Evolutionary conservation across 257 asterid genomes (phyloP), one percentile per base, ranked within the genome.

Genomic region (Penstemon davidsonii): DNA sequence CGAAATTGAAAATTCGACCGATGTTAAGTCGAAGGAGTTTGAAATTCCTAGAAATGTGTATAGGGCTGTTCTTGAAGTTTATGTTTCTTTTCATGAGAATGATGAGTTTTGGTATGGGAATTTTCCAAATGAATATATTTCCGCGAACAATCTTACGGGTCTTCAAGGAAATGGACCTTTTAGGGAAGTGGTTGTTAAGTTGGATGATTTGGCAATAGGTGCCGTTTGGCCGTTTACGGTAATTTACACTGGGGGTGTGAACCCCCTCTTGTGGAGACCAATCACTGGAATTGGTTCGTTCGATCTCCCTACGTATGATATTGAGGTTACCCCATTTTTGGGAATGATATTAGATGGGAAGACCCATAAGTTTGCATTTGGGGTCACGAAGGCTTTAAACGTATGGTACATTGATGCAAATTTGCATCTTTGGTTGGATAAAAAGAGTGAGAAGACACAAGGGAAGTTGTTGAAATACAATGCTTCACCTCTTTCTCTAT

Each of bases 341-440:
- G 89, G 83, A 0, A 76, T 45, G 7, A 60, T 88, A 5, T 68
- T 88, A 65, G 97, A 91, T 73, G 93, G 84, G n/a, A 73, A 74
- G 56, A 60, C 66, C 37, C 97, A 88, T 67, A 50, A 60, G 37
- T 67, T 91, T 5, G 71, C 74, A 3, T 88, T 91, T 15, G 58
- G 83, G 4, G 96, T 87, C 40, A 81, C 88, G 0, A 85, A 84
- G 55, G 97, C 91, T 33, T 76, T 88, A 55, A 88, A 82, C 55
- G 93, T 84, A 1, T 91, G 97, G 97, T 91, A 75, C 9, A 55
- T 91, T 36, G 88, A 91, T 66, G 96, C 97, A 7, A 91, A 91
- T 82, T 69, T 88, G 83, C 97, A 91, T 64, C 83, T 91, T 43
- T 91, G 95, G 95, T 54, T 91, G 73, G 98, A 89, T 42, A 53